A percentile compares a stretch with the other conserved stretches of the same genome.
These are phyloP conservation scores for Citrus mangshanensis DNA, from an alignment of 345 rosid genomes.

Conservation along the genomic window DNA sequence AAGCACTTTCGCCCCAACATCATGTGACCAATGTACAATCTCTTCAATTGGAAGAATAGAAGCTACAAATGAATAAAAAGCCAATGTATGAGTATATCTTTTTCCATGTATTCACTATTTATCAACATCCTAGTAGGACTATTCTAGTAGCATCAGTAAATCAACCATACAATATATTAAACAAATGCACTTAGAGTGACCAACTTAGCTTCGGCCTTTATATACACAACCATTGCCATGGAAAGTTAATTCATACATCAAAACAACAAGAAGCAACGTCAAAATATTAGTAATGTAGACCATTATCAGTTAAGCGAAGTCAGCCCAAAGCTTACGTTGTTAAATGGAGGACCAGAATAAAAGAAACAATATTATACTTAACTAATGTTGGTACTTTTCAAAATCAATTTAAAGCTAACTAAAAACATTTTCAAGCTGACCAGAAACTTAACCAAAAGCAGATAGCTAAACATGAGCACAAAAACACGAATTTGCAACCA, in stretches of 20 bases:
- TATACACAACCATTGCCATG: neutral
- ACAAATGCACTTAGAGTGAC: neutral
- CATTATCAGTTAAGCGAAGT: neutral
- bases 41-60: constrained; percentile 79
- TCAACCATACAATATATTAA: neutral
- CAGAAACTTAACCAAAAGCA: neutral
- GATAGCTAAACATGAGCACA: neutral
- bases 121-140: neutral
- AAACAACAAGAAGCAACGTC: neutral
- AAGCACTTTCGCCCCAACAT: constrained; percentile 76
- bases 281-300: neutral
- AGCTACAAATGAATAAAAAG: constrained; percentile 39
- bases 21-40: constrained; percentile 67
- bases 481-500: neutral
- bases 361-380: neutral
- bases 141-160: neutral
- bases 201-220: neutral
- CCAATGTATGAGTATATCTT: neutral
- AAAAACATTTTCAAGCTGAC: neutral
- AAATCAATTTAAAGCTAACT: neutral
- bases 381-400: neutral
- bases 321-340: neutral
- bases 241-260: neutral
- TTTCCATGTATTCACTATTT: neutral
- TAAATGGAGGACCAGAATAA: neutral